Base-by-base conservation (phyloP, 495 filamentous ascomycete species). In the Penicillium paxilli region DNA sequence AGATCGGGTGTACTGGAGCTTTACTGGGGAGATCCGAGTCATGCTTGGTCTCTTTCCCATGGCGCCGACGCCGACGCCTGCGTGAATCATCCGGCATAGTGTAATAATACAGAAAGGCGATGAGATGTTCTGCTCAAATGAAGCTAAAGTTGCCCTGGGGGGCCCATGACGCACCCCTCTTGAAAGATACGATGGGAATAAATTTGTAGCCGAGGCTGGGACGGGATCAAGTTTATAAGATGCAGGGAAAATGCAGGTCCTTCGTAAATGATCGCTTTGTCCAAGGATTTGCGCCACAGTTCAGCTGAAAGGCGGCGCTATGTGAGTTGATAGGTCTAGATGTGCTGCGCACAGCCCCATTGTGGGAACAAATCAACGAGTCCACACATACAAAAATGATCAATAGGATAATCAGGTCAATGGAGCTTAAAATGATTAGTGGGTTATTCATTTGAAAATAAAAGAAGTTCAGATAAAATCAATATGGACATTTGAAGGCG, bases 171-270 rank as follows among this genome's bases (percentile, higher is more conserved):
- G 33, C 32, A 40, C 22, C 9, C 46, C n/a, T n/a, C n/a, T n/a
- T n/a, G n/a, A 33, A 6, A 12, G 42, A 8, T 46, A 35, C 7
- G 28, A 26, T 42, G 19, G 28, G 38, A 25, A 50, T 38, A 26
- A 48, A n/a, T 23, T 19, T 33, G 46, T 11, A 33, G n/a, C 26
- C 26, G 46, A 48, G 46, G 46, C 10, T 16, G 19, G 28, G 28
- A 21, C 19, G 20, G n/a, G 17, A 19, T 14, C 28, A 22, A 30
- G 28, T 23, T 44, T 26, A 51, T 30, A 16, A 42, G 17, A 52
- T 44, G 49, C 49, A 45, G 49, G 25, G 25, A 4, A 24, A n/a
- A 44, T 52, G 49, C 49, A 52, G 49, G 49, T 49, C 21, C 47
- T n/a, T 30, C 35, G 23, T 38, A 32, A 17, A 17, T 3, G 20